A percentile compares a stretch with the other conserved stretches of the same genome.
phyloP scores from a whole-genome alignment of 2,329 filamentous ascomycete species.

The Talaromyces funiculosus region DNA sequence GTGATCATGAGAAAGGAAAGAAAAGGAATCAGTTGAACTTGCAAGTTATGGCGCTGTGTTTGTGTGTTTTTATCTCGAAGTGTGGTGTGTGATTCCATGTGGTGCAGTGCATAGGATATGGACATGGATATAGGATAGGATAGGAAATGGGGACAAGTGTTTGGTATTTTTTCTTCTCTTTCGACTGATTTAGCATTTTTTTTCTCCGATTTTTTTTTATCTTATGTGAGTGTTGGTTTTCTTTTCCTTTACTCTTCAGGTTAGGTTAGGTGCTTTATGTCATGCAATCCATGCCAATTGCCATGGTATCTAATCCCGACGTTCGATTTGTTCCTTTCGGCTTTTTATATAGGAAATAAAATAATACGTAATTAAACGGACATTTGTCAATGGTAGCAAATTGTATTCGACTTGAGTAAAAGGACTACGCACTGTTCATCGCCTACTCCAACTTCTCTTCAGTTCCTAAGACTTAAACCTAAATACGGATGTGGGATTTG shows the following conservation, averaged over 20 bases:
- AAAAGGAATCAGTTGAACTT: not conserved
- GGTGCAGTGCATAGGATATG: conserved; percentile 5
- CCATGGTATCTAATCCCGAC: too few relatives aligned
- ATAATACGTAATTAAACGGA: too few relatives aligned
- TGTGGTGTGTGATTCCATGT: conserved; percentile 3
- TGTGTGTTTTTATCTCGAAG: conserved; percentile 1
- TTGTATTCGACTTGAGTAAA: too few relatives aligned
- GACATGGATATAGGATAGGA: conserved; percentile 10
- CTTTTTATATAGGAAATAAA: too few relatives aligned
- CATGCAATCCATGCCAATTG: not conserved
- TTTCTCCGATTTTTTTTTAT: conserved; percentile 17
- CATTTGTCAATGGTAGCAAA: too few relatives aligned
- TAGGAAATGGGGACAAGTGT: conserved; percentile 7
- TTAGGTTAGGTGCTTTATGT: not conserved
- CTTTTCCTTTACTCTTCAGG: not conserved
- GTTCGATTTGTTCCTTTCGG: too few relatives aligned
- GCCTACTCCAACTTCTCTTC: too few relatives aligned
- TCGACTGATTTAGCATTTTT: conserved; percentile 10
- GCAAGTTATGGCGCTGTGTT: conserved; percentile 1
- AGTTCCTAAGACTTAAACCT: too few relatives aligned
- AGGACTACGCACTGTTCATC: too few relatives aligned
- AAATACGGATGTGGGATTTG: too few relatives aligned
- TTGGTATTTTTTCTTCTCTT: not conserved
- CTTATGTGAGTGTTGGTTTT: not conserved
- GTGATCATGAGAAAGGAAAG: not conserved